phyloP scores from a whole-genome alignment of 2,329 filamentous ascomycete genomes.

The Cladosporium sphaerospermum region DNA sequence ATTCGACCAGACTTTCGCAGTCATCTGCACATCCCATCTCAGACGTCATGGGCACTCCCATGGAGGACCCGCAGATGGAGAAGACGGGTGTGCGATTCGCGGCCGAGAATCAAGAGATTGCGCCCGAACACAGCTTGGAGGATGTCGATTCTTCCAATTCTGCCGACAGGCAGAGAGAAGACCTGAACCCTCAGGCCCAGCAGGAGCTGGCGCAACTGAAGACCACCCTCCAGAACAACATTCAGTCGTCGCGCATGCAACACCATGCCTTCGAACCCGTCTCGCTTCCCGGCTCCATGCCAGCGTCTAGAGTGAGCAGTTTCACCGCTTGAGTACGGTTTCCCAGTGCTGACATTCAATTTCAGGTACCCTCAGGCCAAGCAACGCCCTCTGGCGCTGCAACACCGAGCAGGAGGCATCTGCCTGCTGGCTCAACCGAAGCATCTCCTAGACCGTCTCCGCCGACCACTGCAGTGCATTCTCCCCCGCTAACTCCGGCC shows the following conservation, averaged over 20 bases:
- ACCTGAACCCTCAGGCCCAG: constrained; percentile 35
- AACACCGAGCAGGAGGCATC: constrained; percentile 34
- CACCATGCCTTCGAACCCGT: constrained; percentile 87
- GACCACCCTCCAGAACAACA: constrained; percentile 63
- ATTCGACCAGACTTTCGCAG: too few relatives aligned
- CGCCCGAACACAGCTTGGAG: constrained; percentile 38
- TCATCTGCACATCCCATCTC: too few relatives aligned
- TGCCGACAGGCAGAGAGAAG: constrained; percentile 22
- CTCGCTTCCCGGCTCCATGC: constrained; percentile 81
- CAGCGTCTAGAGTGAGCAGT: constrained; percentile 67
- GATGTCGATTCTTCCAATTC: constrained; percentile 23
- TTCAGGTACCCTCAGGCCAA: constrained; percentile 44
- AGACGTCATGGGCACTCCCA: constrained; percentile 13
- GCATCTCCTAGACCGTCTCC: constrained; percentile 64
- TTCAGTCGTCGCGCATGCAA: constrained; percentile 77
- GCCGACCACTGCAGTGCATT: constrained; percentile 55
- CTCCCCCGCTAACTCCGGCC: constrained; percentile 10
- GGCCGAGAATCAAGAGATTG: constrained; percentile 64
- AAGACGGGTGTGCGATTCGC: constrained; percentile 62
- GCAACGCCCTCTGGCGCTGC: constrained; percentile 42
- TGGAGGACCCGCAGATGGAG: constrained; percentile 15
- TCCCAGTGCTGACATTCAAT: constrained; percentile 13
- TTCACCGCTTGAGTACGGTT: constrained; percentile 9
- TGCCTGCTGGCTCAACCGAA: constrained; percentile 40
- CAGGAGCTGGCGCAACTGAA: constrained; percentile 63